Evolutionary conservation across 2,329 filamentous ascomycete genomes (phyloP).

Genomic region (Exophiala sp.): DNA sequence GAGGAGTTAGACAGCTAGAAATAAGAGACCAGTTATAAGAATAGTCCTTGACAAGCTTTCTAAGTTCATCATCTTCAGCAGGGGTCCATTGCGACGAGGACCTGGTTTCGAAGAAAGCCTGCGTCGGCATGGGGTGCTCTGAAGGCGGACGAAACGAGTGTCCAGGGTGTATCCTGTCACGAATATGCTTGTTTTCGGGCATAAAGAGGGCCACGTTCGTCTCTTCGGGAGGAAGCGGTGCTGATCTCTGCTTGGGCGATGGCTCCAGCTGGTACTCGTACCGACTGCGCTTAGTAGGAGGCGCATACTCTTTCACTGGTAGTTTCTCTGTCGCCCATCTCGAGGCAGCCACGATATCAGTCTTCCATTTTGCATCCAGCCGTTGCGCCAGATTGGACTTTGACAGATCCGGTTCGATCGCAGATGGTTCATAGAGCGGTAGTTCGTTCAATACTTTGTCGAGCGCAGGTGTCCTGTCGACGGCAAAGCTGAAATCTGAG

Average conservation of each 20-base stretch:
- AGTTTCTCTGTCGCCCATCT: conserved; percentile 82
- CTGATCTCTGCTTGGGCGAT: conserved; percentile 49
- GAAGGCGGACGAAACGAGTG: conserved; percentile 91
- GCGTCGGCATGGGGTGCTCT: conserved; percentile 82
- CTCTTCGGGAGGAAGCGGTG: conserved; percentile 60
- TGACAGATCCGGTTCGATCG: conserved; percentile 46
- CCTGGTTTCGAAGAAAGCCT: conserved; percentile 83
- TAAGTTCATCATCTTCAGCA: conserved; percentile 84
- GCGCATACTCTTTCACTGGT: conserved; percentile 58
- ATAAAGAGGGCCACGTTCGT: conserved; percentile 80
- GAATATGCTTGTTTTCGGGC: conserved; percentile 79
- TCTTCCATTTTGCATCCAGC: conserved; percentile 65
- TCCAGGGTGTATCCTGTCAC: conserved; percentile 81
- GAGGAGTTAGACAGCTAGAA: conserved; percentile 67
- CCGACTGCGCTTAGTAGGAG: conserved; percentile 70
- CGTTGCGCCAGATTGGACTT: conserved; percentile 40
- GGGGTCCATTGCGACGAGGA: conserved; percentile 86
- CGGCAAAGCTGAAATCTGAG: conserved; percentile 72
- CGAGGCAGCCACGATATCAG: conserved; percentile 73
- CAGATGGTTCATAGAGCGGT: conserved; percentile 65
- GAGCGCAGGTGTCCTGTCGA: conserved; percentile 66
- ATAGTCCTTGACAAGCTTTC: conserved; percentile 78
- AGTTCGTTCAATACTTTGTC: conserved; percentile 74
- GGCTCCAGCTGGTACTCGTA: conserved; percentile 75
- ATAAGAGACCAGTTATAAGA: conserved; percentile 98